These are phyloP conservation scores for Geotrichum ghanense DNA, from an alignment of 805 yeast species.

Conservation along the genomic window DNA sequence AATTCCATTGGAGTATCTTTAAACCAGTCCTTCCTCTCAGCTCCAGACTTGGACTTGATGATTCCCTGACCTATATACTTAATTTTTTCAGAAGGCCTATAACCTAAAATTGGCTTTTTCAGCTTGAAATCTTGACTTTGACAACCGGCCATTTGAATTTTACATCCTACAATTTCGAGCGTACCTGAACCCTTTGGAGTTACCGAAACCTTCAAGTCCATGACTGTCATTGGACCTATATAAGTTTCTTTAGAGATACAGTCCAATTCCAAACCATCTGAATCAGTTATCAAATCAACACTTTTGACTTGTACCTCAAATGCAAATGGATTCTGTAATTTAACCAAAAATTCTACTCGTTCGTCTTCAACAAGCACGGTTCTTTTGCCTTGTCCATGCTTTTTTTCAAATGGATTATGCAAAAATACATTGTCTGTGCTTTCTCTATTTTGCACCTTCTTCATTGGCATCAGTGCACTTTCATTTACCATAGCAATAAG, in stretches of 20 bases:
- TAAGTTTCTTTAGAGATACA: slow-evolving; percentile 13
- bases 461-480: slow-evolving; percentile 6
- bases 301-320: slow-evolving; percentile 53
- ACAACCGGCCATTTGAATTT: slow-evolving; percentile 42
- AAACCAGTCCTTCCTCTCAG: neutral
- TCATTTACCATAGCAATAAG: slow-evolving; percentile 11
- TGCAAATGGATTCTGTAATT: slow-evolving; percentile 68
- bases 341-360: slow-evolving; percentile 41
- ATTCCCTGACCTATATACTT: slow-evolving; percentile 17
- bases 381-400: slow-evolving; percentile 14
- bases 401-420: slow-evolving; percentile 44
- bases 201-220: slow-evolving; percentile 16
- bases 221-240: slow-evolving; percentile 19
- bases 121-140: slow-evolving; percentile 28
- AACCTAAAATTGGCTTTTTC: slow-evolving; percentile 3
- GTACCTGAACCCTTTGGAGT: slow-evolving; percentile 35
- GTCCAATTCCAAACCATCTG: slow-evolving; percentile 14
- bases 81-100: slow-evolving; percentile 17
- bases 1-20: slow-evolving; percentile 18
- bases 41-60: slow-evolving; percentile 7
- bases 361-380: slow-evolving; percentile 49
- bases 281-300: slow-evolving; percentile 17
- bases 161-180: slow-evolving; percentile 39
- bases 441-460: neutral
- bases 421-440: slow-evolving; percentile 21